Conservation (phyloP, 176 grass and related monocot genomes). For the Carex littledalei region DNA sequence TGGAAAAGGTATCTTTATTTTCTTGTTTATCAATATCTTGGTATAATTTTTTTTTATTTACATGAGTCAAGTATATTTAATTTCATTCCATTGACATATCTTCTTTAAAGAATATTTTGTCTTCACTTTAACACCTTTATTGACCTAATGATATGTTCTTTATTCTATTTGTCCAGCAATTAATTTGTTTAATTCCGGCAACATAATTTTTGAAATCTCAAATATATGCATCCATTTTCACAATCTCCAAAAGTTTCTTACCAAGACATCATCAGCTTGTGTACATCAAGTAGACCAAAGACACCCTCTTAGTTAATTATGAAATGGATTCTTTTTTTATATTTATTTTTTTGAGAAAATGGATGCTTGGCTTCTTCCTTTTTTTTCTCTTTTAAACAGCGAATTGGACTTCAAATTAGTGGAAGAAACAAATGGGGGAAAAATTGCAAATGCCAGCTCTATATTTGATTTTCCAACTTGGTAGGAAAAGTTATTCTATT, state of each 20-base stretch:
- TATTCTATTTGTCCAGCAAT: slow-evolving; percentile 13
- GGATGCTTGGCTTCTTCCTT: neutral
- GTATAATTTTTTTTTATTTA: neutral
- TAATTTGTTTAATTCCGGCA: neutral
- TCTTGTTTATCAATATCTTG: neutral
- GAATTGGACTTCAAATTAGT: too few species aligned
- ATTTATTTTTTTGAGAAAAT: too few species aligned
- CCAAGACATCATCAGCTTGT: slow-evolving; percentile 5
- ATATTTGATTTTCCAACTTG: too few species aligned
- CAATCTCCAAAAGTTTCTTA: neutral
- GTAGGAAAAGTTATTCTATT: neutral
- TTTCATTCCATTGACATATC: neutral
- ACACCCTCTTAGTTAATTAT: neutral
- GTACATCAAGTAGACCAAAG: neutral
- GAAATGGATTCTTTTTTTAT: neutral
- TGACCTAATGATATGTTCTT: slow-evolving; percentile 2
- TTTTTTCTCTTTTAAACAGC: neutral
- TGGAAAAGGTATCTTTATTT: slow-evolving; percentile 1
- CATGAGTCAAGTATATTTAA: neutral
- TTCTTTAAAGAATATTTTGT: slow-evolving; percentile 21
- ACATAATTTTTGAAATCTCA: neutral
- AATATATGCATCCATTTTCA: neutral
- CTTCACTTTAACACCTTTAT: neutral
- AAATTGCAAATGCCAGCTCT: too few species aligned
- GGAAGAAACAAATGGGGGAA: too few species aligned